Evolutionary conservation across 1,139 yeast species (phyloP).

Genomic region (Kluyveromyces sp.): DNA sequence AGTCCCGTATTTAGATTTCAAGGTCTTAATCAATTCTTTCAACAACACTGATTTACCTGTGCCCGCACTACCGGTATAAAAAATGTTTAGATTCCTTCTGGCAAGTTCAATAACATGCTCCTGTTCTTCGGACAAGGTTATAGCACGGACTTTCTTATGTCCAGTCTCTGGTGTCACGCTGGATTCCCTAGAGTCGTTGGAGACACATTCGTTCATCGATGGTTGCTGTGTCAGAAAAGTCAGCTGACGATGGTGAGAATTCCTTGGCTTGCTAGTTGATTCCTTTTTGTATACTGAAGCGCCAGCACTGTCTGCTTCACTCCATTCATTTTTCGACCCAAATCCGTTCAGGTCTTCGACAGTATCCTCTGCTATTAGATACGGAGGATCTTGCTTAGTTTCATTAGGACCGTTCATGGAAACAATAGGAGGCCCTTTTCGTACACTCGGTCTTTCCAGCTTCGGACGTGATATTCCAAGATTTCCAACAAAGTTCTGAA

Average conservation of each 20-base stretch:
- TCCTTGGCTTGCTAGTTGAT: slow-evolving; percentile 18
- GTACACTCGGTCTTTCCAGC: background rate
- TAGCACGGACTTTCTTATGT: slow-evolving; percentile 30
- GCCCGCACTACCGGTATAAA: slow-evolving; percentile 94
- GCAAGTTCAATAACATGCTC: slow-evolving; percentile 59
- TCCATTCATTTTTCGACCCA: background rate
- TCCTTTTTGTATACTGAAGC: background rate
- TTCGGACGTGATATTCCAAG: background rate
- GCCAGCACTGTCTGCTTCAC: too few species aligned
- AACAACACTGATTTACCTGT: slow-evolving; percentile 86
- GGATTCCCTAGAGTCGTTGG: slow-evolving; percentile 15
- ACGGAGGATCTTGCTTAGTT: background rate
- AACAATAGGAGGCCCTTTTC: background rate
- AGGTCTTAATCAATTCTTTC: slow-evolving; percentile 56
- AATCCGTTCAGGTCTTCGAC: background rate
- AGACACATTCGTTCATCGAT: slow-evolving; percentile 6
- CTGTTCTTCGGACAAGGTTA: slow-evolving; percentile 63
- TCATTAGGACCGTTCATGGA: background rate
- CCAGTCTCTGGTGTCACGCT: slow-evolving; percentile 16
- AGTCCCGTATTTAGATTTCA: slow-evolving; percentile 41
- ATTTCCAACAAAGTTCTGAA: too few species aligned
- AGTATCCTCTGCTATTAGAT: background rate
- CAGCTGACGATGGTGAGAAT: slow-evolving; percentile 13
- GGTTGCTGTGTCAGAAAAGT: slow-evolving; percentile 11
- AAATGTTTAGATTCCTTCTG: slow-evolving; percentile 52